These are phyloP conservation scores for Candida corydali DNA, from an alignment of 805 yeast genomes.

Conservation along the genomic window DNA sequence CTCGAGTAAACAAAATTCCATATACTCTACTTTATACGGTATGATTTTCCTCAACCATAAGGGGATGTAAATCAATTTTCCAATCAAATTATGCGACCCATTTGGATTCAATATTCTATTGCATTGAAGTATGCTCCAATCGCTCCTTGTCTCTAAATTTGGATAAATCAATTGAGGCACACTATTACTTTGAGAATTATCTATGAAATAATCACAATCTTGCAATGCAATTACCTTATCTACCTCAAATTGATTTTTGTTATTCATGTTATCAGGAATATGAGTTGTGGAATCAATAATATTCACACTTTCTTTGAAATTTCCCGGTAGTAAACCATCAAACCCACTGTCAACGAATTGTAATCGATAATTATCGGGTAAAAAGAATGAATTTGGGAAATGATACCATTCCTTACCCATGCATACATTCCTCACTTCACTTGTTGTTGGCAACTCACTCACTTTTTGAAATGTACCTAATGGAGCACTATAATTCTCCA, in stretches of 20 bases:
- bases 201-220: constrained; percentile 69
- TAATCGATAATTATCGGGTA: constrained; percentile 60
- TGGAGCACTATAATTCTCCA: constrained; percentile 71
- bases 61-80: constrained; percentile 53
- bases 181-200: constrained; percentile 39
- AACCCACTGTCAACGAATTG: constrained; percentile 74
- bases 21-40: constrained; percentile 37
- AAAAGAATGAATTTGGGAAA: constrained; percentile 82
- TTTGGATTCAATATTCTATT: constrained; percentile 50
- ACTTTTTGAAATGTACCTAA: constrained; percentile 48
- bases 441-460: constrained; percentile 10
- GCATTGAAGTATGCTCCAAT: constrained; percentile 51
- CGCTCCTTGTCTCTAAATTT: constrained; percentile 8
- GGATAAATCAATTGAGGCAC: constrained; percentile 30
- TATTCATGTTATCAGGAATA: constrained; percentile 68
- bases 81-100: constrained; percentile 49
- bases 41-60: constrained; percentile 16
- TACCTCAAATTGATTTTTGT: constrained; percentile 61
- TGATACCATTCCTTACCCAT: constrained; percentile 96
- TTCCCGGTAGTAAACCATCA: constrained; percentile 85
- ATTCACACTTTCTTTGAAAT: constrained; percentile 52
- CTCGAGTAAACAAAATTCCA: constrained; percentile 47
- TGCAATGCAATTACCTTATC: constrained; percentile 48
- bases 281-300: constrained; percentile 34
- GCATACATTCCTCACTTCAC: constrained; percentile 52